Conservation (phyloP, 148 eudicot species). For the Dysphania ambrosioides region DNA sequence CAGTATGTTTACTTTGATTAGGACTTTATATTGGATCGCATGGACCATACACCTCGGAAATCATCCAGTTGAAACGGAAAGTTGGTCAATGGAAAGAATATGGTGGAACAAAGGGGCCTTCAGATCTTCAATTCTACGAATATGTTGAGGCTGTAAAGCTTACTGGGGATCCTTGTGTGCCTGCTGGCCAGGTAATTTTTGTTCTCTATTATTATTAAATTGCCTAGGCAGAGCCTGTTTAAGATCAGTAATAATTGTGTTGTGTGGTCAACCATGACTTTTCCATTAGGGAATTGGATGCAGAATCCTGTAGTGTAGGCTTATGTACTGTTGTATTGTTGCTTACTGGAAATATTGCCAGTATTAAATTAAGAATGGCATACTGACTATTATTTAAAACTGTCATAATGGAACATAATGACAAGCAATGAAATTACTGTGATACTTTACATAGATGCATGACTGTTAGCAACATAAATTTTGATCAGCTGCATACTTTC, state of each 20-base stretch:
- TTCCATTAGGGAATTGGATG: neutral
- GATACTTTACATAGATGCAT: neutral
- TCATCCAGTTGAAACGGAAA: conserved; percentile 79
- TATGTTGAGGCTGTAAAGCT: conserved; percentile 94
- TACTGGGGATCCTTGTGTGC: conserved; percentile 95
- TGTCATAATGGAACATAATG: neutral
- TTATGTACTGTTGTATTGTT: neutral
- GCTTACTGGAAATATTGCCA: neutral
- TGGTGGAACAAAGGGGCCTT: conserved; percentile 38
- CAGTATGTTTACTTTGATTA: conserved; percentile 20
- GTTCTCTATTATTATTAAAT: neutral
- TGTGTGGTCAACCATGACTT: neutral
- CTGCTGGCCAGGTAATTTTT: conserved; percentile 97
- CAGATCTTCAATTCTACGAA: conserved; percentile 81
- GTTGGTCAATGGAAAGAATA: conserved; percentile 94
- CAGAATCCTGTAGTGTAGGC: neutral
- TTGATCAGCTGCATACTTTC: neutral
- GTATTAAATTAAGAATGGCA: neutral
- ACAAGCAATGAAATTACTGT: neutral
- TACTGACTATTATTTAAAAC: neutral
- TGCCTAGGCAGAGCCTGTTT: neutral
- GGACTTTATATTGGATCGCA: conserved; percentile 87
- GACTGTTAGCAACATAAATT: no score
- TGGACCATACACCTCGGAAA: conserved; percentile 77
- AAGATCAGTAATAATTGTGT: neutral